These are phyloP conservation scores for Fusarium transvaalense DNA, from an alignment of 2,329 filamentous ascomycete genomes.

Conservation along the genomic window DNA sequence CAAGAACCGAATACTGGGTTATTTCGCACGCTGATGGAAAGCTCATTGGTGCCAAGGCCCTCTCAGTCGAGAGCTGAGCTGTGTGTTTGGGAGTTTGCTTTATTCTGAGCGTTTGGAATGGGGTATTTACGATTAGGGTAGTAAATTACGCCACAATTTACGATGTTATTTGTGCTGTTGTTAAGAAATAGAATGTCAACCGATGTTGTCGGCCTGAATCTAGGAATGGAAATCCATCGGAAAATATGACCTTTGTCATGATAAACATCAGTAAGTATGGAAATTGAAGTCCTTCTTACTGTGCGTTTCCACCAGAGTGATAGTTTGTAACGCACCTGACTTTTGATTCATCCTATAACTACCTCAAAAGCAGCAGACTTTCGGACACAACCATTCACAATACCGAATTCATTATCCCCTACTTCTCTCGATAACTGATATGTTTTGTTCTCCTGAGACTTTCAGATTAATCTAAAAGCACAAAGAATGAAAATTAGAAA, in stretches of 20 bases:
- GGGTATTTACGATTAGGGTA: not conserved
- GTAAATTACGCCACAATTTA: not conserved
- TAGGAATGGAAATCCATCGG: not conserved
- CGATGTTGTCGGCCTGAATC: no score
- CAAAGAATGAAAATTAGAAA: no score
- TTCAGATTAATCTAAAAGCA: no score
- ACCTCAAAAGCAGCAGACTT: no score
- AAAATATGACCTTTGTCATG: not conserved
- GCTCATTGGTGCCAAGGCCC: conserved; percentile 82
- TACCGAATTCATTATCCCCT: no score
- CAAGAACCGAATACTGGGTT: conserved; percentile 83
- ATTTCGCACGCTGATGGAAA: conserved; percentile 72
- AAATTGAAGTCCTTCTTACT: not conserved
- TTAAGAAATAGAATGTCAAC: no score
- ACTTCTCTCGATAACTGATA: no score
- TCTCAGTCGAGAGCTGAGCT: conserved; percentile 73
- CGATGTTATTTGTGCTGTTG: not conserved
- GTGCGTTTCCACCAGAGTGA: not conserved
- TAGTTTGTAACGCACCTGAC: not conserved
- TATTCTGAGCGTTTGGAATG: conserved; percentile 5
- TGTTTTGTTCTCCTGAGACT: no score
- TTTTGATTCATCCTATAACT: not conserved
- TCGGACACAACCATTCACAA: no score
- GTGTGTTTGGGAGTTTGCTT: not conserved
- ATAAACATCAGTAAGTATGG: not conserved